Evolutionary conservation across 257 asterid species (phyloP).

Genomic region (Scutellaria galericulata): DNA sequence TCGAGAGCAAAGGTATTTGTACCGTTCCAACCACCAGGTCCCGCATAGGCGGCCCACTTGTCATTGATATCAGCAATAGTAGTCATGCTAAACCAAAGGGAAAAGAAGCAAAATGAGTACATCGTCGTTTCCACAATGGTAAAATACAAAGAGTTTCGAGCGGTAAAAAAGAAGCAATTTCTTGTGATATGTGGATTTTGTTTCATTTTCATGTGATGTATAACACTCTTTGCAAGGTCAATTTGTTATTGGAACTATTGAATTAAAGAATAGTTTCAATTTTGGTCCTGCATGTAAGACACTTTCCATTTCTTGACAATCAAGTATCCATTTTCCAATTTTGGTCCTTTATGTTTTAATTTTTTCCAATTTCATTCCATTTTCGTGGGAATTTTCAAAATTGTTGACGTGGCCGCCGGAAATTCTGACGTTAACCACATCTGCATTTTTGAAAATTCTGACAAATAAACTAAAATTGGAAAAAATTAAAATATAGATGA

Average conservation of each 20-base stretch:
- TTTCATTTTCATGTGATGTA: not conserved
- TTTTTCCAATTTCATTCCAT: too few species aligned
- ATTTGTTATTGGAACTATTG: not conserved
- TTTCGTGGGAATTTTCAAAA: too few species aligned
- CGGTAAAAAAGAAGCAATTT: not conserved
- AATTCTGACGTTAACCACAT: too few species aligned
- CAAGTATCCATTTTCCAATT: too few species aligned
- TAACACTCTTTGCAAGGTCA: not conserved
- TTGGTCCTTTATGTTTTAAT: too few species aligned
- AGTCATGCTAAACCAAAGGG: constrained; percentile 71
- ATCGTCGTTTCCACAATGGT: not conserved
- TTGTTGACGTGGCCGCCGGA: too few species aligned
- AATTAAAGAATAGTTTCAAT: not conserved
- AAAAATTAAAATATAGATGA: too few species aligned
- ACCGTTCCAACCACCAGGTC: constrained; percentile 99
- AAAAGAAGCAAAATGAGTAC: constrained; percentile 30
- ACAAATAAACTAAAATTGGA: too few species aligned
- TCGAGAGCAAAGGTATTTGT: constrained; percentile 25
- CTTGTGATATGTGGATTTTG: not conserved
- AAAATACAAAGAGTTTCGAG: not conserved
- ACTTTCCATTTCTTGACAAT: too few species aligned
- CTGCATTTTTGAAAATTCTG: too few species aligned
- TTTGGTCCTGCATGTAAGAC: too few species aligned
- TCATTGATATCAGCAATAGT: constrained; percentile 84
- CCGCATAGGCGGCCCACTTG: constrained; percentile 97